Conservation (phyloP, 2,329 filamentous ascomycete genomes). For the Fusarium guadeloupense region DNA sequence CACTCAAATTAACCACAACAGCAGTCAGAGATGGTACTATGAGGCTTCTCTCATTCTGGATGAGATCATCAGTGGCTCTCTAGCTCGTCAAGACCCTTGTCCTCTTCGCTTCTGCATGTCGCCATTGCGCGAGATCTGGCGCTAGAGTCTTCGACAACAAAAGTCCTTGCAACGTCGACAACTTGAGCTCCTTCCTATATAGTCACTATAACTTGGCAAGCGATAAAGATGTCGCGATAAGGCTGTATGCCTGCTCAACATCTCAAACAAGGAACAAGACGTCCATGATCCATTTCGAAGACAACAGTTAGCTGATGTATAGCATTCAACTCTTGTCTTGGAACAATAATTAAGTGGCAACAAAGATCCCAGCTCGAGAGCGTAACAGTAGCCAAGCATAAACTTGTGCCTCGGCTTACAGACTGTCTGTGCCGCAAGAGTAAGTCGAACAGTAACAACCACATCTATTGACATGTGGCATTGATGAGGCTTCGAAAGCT, state of each 20-base stretch:
- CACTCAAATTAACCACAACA: not conserved
- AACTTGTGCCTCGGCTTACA: not conserved
- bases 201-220: not conserved
- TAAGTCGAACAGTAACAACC: not conserved
- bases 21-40: not conserved
- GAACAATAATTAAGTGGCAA: too few relatives aligned
- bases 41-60: slow-evolving; percentile 2
- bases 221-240: slow-evolving; percentile 23
- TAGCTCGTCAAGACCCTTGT: slow-evolving; percentile 13
- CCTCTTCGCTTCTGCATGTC: not conserved
- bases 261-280: not conserved
- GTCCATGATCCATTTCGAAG: not conserved
- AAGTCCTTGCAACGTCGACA: slow-evolving; percentile 23
- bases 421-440: not conserved
- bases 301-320: not conserved
- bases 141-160: slow-evolving; percentile 11
- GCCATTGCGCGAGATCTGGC: slow-evolving; percentile 6
- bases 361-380: too few relatives aligned
- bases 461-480: not conserved
- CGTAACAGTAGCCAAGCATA: not conserved
- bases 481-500: slow-evolving; percentile 1
- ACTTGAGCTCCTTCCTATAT: slow-evolving; percentile 37
- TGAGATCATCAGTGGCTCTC: slow-evolving; percentile 18
- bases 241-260: slow-evolving; percentile 11
- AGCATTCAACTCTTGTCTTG: not conserved